These are phyloP conservation scores for Vitellaria paradoxa DNA, from an alignment of 179 eudicot genomes.

Conservation along the genomic window DNA sequence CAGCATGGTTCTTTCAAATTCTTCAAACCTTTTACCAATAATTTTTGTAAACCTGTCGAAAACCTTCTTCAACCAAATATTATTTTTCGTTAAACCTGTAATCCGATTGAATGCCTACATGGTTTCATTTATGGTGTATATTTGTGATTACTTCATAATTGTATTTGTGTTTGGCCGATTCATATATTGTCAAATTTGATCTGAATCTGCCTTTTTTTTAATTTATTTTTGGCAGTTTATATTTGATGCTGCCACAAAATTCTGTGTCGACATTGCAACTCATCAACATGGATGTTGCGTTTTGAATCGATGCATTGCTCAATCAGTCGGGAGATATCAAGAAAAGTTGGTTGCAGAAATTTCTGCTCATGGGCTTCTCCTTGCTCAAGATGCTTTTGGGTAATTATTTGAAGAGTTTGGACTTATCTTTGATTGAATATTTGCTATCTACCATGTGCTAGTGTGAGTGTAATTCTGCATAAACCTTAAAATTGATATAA, in stretches of 20 bases:
- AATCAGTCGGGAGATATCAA: slow-evolving; percentile 46
- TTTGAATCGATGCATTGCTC: slow-evolving; percentile 61
- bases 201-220: neutral
- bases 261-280: slow-evolving; percentile 68
- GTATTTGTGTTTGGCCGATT: too few species aligned
- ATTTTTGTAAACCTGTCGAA: neutral
- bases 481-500: neutral
- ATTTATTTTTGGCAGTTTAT: slow-evolving; percentile 46
- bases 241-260: slow-evolving; percentile 62
- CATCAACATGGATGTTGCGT: slow-evolving; percentile 83
- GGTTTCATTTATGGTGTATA: neutral
- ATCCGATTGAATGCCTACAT: neutral
- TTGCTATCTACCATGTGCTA: neutral
- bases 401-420: slow-evolving; percentile 24
- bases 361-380: slow-evolving; percentile 42
- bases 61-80: neutral
- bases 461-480: neutral
- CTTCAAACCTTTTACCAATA: neutral
- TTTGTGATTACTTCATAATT: neutral
- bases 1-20: neutral
- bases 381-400: slow-evolving; percentile 87
- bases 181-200: neutral
- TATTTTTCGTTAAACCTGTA: neutral
- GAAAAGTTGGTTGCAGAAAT: slow-evolving; percentile 56
- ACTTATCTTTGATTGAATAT: neutral